phyloP scores from a whole-genome alignment of 192 early-diverging fungal species.

The Umbelopsis vinacea region DNA sequence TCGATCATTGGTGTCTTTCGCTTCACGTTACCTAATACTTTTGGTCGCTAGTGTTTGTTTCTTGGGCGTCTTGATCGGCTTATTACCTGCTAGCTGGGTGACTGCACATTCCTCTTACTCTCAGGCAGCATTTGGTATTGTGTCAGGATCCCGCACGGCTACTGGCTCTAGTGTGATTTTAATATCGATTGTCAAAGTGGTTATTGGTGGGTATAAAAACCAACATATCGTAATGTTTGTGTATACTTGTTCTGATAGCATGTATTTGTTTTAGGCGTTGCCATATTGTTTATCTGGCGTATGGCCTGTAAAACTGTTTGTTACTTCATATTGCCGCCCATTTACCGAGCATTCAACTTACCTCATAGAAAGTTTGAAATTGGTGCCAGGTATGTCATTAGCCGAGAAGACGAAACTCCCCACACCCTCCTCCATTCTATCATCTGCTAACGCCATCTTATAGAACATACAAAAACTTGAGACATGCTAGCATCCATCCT shows the following conservation, averaged over 20 bases:
- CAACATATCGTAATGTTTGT: not conserved
- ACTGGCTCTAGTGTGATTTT: not conserved
- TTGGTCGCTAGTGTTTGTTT: constrained; percentile 55
- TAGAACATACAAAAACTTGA: constrained; percentile 42
- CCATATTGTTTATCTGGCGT: constrained; percentile 57
- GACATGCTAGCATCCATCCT: constrained; percentile 42
- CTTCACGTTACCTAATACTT: not conserved
- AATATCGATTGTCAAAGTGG: constrained; percentile 17
- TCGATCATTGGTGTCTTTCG: not conserved
- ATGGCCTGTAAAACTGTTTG: constrained; percentile 50
- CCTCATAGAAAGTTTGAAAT: constrained; percentile 55
- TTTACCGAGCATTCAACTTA: constrained; percentile 57
- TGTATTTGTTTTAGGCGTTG: constrained; percentile 43
- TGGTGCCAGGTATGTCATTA: constrained; percentile 35
- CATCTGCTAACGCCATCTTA: not conserved
- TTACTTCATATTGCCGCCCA: constrained; percentile 53
- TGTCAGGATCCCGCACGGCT: not conserved
- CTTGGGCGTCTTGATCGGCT: constrained; percentile 63
- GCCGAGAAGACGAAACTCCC: not conserved
- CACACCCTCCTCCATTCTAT: not conserved
- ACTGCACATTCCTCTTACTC: constrained; percentile 43
- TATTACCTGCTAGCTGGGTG: constrained; percentile 62
- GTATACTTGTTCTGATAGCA: not conserved
- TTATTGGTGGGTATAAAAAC: constrained; percentile 23
- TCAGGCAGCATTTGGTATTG: constrained; percentile 20